These are phyloP conservation scores for Nicotiana sylvestris DNA, from an alignment of 257 asterid genomes.

Conservation along the genomic window DNA sequence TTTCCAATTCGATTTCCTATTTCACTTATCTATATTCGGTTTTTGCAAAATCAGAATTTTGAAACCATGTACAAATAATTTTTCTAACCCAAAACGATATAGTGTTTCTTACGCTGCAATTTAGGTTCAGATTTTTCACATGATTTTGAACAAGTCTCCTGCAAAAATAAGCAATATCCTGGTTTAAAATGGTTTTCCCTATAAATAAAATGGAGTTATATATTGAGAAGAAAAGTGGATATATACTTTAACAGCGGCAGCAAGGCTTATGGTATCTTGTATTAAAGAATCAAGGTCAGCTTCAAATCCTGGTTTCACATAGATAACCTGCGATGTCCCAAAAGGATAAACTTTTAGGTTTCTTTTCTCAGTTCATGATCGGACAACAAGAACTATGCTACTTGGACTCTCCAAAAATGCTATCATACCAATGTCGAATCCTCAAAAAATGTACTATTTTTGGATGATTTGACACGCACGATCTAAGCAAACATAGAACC, in stretches of 20 bases:
- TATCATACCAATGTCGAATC: too few relatives aligned
- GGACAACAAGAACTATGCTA: too few relatives aligned
- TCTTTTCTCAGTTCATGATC: background rate
- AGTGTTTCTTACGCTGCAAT: slow-evolving; percentile 46
- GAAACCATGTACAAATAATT: too few relatives aligned
- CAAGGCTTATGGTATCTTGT: slow-evolving; percentile 68
- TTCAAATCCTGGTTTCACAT: slow-evolving; percentile 80
- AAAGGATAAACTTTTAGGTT: background rate
- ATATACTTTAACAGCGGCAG: slow-evolving; percentile 60
- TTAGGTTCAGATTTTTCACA: slow-evolving; percentile 72
- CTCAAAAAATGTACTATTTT: too few relatives aligned
- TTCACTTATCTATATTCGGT: background rate
- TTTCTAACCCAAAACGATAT: background rate
- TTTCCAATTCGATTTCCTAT: background rate
- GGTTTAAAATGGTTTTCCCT: background rate
- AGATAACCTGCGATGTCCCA: slow-evolving; percentile 59
- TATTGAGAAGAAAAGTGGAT: background rate
- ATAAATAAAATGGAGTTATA: background rate
- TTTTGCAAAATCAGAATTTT: too few relatives aligned
- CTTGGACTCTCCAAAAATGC: too few relatives aligned
- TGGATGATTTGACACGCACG: too few relatives aligned
- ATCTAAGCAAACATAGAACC: too few relatives aligned
- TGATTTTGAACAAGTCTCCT: slow-evolving; percentile 84
- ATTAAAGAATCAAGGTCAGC: slow-evolving; percentile 74
- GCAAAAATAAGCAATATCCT: slow-evolving; percentile 10